Evolutionary conservation across 2,329 filamentous ascomycete species (phyloP).

Genomic region (Aureobasidium musti): DNA sequence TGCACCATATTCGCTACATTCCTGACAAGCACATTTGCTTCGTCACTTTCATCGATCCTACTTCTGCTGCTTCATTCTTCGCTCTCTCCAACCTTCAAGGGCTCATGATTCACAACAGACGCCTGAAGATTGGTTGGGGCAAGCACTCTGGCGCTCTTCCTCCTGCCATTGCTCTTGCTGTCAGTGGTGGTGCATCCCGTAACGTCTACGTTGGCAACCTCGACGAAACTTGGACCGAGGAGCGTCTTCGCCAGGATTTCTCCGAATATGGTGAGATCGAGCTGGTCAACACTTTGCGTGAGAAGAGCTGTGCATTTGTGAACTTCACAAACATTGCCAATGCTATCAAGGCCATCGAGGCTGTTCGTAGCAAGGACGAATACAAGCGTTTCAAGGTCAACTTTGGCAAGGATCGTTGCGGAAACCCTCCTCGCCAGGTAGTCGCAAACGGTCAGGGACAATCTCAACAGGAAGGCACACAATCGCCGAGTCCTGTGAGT

Average conservation of each 20-base stretch:
- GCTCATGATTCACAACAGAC: slow-evolving; percentile 97
- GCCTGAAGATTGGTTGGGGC: slow-evolving; percentile 98
- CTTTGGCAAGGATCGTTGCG: slow-evolving; percentile 97
- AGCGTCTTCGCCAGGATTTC: slow-evolving; percentile 93
- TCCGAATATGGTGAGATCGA: slow-evolving; percentile 98
- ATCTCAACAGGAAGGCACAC: slow-evolving; percentile 62
- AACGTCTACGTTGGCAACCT: slow-evolving; percentile 99
- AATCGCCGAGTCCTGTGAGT: slow-evolving; percentile 60
- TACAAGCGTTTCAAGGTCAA: slow-evolving; percentile 99
- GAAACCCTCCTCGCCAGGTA: slow-evolving; percentile 89
- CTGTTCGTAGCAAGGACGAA: slow-evolving; percentile 88
- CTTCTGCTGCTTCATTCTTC: slow-evolving; percentile 95
- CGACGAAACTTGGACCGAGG: slow-evolving; percentile 96
- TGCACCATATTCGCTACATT: slow-evolving; percentile 98
- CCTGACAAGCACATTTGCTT: slow-evolving; percentile 99
- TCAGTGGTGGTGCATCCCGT: slow-evolving; percentile 94
- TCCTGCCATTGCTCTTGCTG: slow-evolving; percentile 91
- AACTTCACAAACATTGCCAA: slow-evolving; percentile 99
- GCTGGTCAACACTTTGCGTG: slow-evolving; percentile 90
- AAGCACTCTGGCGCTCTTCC: slow-evolving; percentile 97
- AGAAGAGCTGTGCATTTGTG: slow-evolving; percentile 99
- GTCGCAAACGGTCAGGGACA: slow-evolving; percentile 60
- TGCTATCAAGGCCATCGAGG: slow-evolving; percentile 98
- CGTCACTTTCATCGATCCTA: slow-evolving; percentile 98
- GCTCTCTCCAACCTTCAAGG: slow-evolving; percentile 96